These are phyloP conservation scores for Curvularia verruculosa DNA, from an alignment of 2,329 filamentous ascomycete genomes.

Conservation along the genomic window DNA sequence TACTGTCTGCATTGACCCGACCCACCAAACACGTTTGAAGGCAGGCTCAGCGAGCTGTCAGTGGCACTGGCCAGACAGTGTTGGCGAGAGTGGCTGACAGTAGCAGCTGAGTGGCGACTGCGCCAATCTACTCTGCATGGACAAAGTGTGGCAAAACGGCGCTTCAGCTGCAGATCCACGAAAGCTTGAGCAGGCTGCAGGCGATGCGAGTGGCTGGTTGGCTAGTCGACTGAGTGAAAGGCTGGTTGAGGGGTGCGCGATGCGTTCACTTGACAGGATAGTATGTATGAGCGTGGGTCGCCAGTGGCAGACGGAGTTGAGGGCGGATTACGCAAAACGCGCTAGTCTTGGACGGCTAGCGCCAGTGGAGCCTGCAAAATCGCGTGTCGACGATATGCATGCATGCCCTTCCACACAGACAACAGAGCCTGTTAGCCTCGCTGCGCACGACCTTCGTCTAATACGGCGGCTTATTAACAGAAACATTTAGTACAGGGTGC, in stretches of 20 bases:
- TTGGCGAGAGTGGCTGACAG: neutral
- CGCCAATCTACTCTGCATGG: neutral
- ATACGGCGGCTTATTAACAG: slow-evolving; percentile 32
- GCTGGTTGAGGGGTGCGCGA: slow-evolving; percentile 9
- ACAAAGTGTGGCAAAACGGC: slow-evolving; percentile 17
- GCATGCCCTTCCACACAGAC: slow-evolving; percentile 28
- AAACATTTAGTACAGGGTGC: slow-evolving; percentile 25
- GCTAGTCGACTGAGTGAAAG: slow-evolving; percentile 3
- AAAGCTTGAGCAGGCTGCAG: slow-evolving; percentile 18
- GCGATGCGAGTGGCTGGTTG: slow-evolving; percentile 5
- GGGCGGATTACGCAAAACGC: slow-evolving; percentile 17
- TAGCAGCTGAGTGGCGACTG: neutral
- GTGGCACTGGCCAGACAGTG: neutral
- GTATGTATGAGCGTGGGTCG: slow-evolving; percentile 12
- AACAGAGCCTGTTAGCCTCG: slow-evolving; percentile 31
- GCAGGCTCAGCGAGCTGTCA: slow-evolving; percentile 5
- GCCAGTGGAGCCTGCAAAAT: slow-evolving; percentile 26
- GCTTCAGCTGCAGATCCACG: slow-evolving; percentile 8
- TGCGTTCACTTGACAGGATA: slow-evolving; percentile 15
- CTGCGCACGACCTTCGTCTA: slow-evolving; percentile 23
- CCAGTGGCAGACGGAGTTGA: slow-evolving; percentile 3
- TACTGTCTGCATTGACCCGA: slow-evolving; percentile 26
- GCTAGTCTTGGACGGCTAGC: slow-evolving; percentile 7
- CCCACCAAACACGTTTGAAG: slow-evolving; percentile 31
- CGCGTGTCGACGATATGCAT: slow-evolving; percentile 29